phyloP scores from a whole-genome alignment of 306 rosid genomes.

The Prunus mongolica region DNA sequence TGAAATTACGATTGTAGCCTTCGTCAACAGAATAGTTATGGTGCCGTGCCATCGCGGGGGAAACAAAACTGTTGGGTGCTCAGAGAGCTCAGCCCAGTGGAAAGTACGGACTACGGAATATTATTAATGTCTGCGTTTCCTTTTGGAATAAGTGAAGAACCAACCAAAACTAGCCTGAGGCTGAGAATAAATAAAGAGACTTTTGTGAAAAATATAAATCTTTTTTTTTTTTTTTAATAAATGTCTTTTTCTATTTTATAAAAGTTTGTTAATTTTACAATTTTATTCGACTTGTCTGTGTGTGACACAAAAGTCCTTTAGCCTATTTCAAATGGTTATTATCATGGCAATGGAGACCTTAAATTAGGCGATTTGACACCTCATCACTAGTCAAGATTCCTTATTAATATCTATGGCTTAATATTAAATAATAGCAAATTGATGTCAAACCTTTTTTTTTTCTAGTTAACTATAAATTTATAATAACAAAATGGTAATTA shows the following conservation, averaged over 20 bases:
- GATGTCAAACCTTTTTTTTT: background rate
- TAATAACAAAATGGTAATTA: too few species aligned
- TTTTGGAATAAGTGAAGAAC: background rate
- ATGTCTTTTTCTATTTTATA: background rate
- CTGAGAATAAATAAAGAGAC: background rate
- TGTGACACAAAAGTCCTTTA: background rate
- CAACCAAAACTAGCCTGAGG: background rate
- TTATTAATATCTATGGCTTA: background rate
- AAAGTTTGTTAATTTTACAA: background rate
- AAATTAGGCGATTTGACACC: background rate
- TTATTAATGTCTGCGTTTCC: background rate
- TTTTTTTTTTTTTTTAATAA: background rate
- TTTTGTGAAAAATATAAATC: background rate
- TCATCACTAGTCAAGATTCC: background rate
- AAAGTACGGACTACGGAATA: slow-evolving; percentile 13
- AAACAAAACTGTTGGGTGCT: slow-evolving; percentile 14
- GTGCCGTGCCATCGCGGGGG: slow-evolving; percentile 14
- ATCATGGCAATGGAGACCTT: background rate
- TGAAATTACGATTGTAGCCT: slow-evolving; percentile 28
- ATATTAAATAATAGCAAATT: background rate
- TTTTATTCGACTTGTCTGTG: background rate
- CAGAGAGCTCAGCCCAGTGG: background rate
- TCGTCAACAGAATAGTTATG: background rate
- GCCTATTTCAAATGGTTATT: background rate
- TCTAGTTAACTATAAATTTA: background rate